Conservation (phyloP, 23 red algal genomes). For the Porphyridium purpureum region DNA sequence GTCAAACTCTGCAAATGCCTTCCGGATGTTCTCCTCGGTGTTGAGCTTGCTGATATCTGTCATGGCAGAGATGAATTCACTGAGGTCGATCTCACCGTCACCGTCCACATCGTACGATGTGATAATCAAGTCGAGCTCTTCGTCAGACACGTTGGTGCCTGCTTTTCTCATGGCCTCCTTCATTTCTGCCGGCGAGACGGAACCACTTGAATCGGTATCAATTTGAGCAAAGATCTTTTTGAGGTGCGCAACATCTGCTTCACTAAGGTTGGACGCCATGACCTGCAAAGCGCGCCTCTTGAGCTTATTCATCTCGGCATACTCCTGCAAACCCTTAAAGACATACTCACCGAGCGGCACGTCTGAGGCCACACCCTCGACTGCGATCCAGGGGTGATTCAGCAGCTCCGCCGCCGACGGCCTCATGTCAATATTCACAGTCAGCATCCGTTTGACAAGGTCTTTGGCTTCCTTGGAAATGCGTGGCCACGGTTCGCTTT, state of each 20-base stretch:
- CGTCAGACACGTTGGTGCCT: slow-evolving; percentile 1
- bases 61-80: too few species aligned
- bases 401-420: not conserved
- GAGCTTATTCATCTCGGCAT: not conserved
- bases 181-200: not conserved
- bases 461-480: slow-evolving; percentile 1
- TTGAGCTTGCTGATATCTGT: too few species aligned
- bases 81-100: too few species aligned
- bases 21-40: too few species aligned
- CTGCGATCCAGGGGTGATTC: not conserved
- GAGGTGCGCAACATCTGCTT: too few species aligned
- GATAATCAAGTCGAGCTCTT: not conserved
- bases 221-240: not conserved
- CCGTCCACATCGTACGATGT: not conserved
- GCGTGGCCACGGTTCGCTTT: not conserved
- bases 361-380: not conserved
- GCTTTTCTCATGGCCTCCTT: not conserved
- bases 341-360: not conserved
- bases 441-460: not conserved
- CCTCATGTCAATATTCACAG: not conserved
- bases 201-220: not conserved
- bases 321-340: not conserved
- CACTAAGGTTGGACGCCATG: too few species aligned
- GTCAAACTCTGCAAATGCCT: too few species aligned
- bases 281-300: not conserved